These are phyloP conservation scores for Coemansia sp. DNA, from an alignment of 192 early-diverging fungal species.

Conservation along the genomic window DNA sequence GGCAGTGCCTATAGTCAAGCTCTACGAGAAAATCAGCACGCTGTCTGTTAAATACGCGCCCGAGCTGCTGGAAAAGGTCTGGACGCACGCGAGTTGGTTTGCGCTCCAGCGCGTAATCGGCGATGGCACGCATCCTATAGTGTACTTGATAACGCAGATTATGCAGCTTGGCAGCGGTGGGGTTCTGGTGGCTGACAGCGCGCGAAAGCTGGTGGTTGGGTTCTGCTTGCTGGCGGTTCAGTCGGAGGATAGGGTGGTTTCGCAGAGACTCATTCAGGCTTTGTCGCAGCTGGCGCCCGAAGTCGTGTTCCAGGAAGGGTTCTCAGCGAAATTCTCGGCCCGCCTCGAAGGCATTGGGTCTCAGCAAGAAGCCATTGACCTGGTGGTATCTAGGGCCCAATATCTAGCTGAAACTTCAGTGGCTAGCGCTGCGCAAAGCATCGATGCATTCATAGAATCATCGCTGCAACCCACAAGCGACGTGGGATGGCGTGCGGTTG, in stretches of 20 bases:
- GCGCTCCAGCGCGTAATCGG: conserved; percentile 28
- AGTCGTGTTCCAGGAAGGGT: conserved; percentile 32
- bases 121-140: conserved; percentile 19
- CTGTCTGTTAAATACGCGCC: conserved; percentile 26
- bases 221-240: conserved; percentile 36
- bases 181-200: conserved; percentile 9
- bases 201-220: conserved; percentile 27
- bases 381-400: conserved; percentile 36
- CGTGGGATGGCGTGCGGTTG: conserved; percentile 1
- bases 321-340: conserved; percentile 21
- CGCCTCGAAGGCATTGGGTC: conserved; percentile 31
- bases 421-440: conserved; percentile 18
- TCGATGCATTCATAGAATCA: conserved; percentile 25
- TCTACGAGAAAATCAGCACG: conserved; percentile 35
- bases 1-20: conserved; percentile 30
- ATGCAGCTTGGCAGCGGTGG: conserved; percentile 13
- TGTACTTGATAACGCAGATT: conserved; percentile 25
- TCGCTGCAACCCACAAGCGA: conserved; percentile 1
- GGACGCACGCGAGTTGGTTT: conserved; percentile 53
- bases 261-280: conserved; percentile 28
- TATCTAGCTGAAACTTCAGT: conserved; percentile 15
- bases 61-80: conserved; percentile 27
- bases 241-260: conserved; percentile 17
- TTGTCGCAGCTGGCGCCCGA: conserved; percentile 39
- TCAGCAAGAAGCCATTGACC: conserved; percentile 21